Base-by-base conservation (phyloP, 139 green algal genomes). In the Closterium sp. region DNA sequence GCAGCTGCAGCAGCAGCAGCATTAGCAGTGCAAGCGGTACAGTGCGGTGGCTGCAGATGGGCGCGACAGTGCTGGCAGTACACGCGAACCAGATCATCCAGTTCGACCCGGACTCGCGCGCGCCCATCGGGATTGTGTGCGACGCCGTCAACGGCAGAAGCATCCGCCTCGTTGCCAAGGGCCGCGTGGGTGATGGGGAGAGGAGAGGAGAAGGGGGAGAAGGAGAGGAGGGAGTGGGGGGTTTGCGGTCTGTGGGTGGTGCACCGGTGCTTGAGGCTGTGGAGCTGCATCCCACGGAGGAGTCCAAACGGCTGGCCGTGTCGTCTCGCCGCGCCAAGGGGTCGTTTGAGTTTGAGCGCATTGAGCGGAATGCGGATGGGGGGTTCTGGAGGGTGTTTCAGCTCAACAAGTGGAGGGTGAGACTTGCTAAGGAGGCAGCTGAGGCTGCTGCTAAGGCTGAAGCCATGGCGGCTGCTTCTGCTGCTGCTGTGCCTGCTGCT, bases 321-420 rank as follows among this genome's bases (percentile, higher is more conserved):
- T 88, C 25, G 28, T 23, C 31, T 0, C 32, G 64, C 28, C n/a
- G 30, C n/a, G 8, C n/a, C 33, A 91, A 84, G 88, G 88, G 88
- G 12, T 25, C 28, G 76, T 38, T 76, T 31, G 89, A 43, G 30
- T 88, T 89, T 33, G 31, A 92, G 43, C 31, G 89, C 7, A 92
- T 92, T 76, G 81, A 87, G 2, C 85, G 89, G 16, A 92, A 92
- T 32, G 33, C 89, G 34, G 89, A 32, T 1, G 89, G 89, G 8
- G 89, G 31, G 31, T 92, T 92, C 12, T 92, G 89, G 89, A 23
- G 89, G 55, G 32, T 92, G 25, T 92, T 84, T n/a, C 89, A 92
- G 64, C 30, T 35, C 8, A 92, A 92, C 89, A 92, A 92, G 36
- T 92, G 83, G 81, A 35, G 32, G 38, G 10, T 92, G 30, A 34